Base-by-base conservation (phyloP, 2,329 filamentous ascomycete genomes). In the Pestalotiopsis sp. region DNA sequence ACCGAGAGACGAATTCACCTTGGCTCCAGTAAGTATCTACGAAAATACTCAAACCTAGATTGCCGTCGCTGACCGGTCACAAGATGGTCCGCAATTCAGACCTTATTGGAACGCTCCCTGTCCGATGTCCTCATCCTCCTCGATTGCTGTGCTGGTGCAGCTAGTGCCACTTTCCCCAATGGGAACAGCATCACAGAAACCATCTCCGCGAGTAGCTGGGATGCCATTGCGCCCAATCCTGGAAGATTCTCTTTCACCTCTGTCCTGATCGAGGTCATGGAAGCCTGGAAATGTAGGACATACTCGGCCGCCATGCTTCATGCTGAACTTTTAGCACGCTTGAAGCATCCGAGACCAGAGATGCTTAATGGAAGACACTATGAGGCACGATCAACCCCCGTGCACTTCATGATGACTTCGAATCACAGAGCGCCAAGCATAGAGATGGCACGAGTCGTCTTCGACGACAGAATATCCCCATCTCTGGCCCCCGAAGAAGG, bases 381-480 rank as follows among this genome's bases (percentile, higher is more conserved):
- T 61, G 87, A 89, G 73, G 85, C 86, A 45, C 83, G 87, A 52
- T 87, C 87, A 2, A 89, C 87, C 0, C 87, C 87, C 0, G 86
- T 89, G 4, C 87, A 90, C 72, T 89, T 89, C 72, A 89, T 89
- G 85, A 89, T 89, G 86, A 89, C 87, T 2, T 82, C 86, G 20
- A 88, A 89, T 68, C 87, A 89, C 74, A 86, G 82, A 68, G 86
- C 85, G 1, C 86, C 86, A 0, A 89, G 87, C 68, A 89, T 90
- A 58, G 87, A 89, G 73, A 77, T 89, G 45, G 83, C 83, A 5
- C 81, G 82, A 27, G 76, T 82, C 14, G 57, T 82, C 2, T 73
- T 81, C 3, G 69, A 73, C 4, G 77, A 78, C 25, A 75, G 73
- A 41, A 73, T 77, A n/a, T 79, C 82, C 0, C 77, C 80, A 2